These are phyloP conservation scores for Saccharomycopsis hybrid DNA, from an alignment of 1,139 yeast species.

Conservation along the genomic window DNA sequence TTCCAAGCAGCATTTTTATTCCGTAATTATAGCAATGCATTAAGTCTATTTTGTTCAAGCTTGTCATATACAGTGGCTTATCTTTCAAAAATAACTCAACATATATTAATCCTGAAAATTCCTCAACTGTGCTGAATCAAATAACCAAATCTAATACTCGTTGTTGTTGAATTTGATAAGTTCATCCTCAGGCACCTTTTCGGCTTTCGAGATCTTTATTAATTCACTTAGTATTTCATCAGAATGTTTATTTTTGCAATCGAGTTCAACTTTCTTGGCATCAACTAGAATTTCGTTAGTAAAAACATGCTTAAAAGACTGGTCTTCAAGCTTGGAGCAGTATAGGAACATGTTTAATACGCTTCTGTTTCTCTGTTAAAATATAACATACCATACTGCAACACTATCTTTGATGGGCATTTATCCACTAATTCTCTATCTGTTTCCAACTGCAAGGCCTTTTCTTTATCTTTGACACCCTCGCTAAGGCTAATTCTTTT, in stretches of 20 bases:
- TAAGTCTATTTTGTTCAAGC: too few relatives aligned
- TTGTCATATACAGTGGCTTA: too few relatives aligned
- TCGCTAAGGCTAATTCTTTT: constrained; percentile 34
- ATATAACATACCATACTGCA: constrained; percentile 1
- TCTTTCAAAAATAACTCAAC: too few relatives aligned
- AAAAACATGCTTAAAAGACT: neutral
- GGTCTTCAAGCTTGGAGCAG: too few relatives aligned
- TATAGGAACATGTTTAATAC: too few relatives aligned
- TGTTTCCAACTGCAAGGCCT: constrained; percentile 28
- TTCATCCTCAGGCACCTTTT: constrained; percentile 29
- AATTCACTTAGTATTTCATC: constrained; percentile 33
- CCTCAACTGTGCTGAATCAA: too few relatives aligned
- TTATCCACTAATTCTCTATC: constrained; percentile 9
- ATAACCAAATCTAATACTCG: neutral
- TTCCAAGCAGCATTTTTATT: too few relatives aligned
- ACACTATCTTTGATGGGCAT: constrained; percentile 17
- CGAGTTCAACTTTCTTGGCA: constrained; percentile 30
- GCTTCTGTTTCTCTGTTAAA: too few relatives aligned
- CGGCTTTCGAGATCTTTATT: constrained; percentile 30
- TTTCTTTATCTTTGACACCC: constrained; percentile 34
- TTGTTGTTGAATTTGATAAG: constrained; percentile 8
- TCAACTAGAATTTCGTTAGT: constrained; percentile 23
- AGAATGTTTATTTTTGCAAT: constrained; percentile 33
- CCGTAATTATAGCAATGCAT: too few relatives aligned
- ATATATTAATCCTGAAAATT: too few relatives aligned